A percentile compares a stretch with the other conserved stretches of the same genome.
phyloP scores from a whole-genome alignment of 2,329 filamentous ascomycete genomes.

The Furcasterigmium furcatum region DNA sequence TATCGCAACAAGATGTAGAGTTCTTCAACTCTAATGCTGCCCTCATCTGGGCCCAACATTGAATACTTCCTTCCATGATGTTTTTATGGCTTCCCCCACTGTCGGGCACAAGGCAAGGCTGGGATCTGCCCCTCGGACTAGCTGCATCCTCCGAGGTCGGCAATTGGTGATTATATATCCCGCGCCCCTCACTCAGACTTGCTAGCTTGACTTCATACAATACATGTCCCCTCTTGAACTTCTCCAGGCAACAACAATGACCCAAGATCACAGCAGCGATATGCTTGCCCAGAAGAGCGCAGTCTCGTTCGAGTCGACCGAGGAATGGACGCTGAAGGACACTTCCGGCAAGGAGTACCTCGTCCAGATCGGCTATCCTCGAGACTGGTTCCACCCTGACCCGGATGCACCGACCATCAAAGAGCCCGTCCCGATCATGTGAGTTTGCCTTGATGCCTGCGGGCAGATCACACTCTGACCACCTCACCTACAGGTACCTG shows the following conservation, averaged over 20 bases:
- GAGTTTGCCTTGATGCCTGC: conserved; percentile 5
- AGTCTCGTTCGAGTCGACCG: background rate
- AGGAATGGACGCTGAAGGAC: conserved; percentile 3
- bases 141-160: background rate
- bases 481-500: conserved; percentile 20
- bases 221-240: background rate
- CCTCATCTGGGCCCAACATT: no score
- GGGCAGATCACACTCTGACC: background rate
- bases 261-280: no score
- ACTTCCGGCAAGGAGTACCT: conserved; percentile 16
- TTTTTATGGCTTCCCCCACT: no score
- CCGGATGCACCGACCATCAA: conserved; percentile 9
- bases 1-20: no score
- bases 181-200: no score
- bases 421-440: conserved; percentile 18
- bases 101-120: no score
- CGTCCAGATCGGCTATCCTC: conserved; percentile 24
- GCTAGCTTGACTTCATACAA: no score
- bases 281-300: background rate
- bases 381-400: conserved; percentile 19
- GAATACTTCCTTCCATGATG: no score
- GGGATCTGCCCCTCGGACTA: no score
- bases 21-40: no score
- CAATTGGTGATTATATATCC: background rate
- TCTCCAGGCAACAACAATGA: background rate